Base-by-base conservation (phyloP, 495 filamentous ascomycete genomes). In the Beverwykella pulmonaria region DNA sequence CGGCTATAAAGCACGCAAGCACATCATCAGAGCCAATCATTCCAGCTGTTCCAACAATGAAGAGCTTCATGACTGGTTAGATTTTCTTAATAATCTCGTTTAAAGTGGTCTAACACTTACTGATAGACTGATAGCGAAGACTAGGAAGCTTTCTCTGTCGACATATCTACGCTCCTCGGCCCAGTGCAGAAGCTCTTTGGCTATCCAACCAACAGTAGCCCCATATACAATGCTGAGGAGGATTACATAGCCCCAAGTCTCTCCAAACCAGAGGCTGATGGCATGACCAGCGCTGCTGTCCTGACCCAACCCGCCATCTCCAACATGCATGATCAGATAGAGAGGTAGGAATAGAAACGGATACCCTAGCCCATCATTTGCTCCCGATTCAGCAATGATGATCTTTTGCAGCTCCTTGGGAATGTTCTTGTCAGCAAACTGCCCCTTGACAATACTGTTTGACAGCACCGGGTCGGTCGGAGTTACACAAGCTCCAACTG, bases 281-380 rank as follows among this genome's bases (percentile, higher is more conserved):
- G 92, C 92, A 63, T 82, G 83, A 15, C 83, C 80, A 8, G 77
- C 81, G 8, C 84, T 87, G 20, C 90, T 89, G 55, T 75, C 72
- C 46, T 81, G 79, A 0, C 81, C 85, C 70, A 73, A 76, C 1
- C 87, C 88, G 55, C 81, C 81, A 69, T 83, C 80, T 1, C 84
- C 85, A 2, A 79, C 81, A 70, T 90, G 93, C 77, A 93, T 89
- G 69, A 95, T 85, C 36, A 96, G 73, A 74, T 93, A 96, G 52
- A 98, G 79, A 1, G 88, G 86, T 54, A 96, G 81, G 79, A 92
- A 96, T 23, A 97, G 79, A 69, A 95, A 97, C 0, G 92, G 93
- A 71, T 95, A 95, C 0, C 93, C 92, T n/a, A 98, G 82, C 0
- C 93, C 92, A 75, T 97, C 92, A 74, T 96, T 97, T 3, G 92